Conservation (phyloP, 2,329 filamentous ascomycete species). For the Colletotrichum zoysiae region DNA sequence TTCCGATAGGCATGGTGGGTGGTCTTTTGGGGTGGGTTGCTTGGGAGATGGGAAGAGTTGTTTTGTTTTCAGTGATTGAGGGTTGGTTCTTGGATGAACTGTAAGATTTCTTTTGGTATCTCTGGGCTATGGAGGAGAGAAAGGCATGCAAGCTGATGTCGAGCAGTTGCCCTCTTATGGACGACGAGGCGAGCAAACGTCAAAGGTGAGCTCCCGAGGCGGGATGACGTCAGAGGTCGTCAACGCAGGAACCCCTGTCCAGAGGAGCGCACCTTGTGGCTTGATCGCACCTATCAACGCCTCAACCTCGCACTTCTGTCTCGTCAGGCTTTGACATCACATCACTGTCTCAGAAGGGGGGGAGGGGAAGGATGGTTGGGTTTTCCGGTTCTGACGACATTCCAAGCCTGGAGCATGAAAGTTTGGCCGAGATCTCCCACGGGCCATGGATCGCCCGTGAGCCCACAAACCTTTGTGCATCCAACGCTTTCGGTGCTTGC, state of each 20-base stretch:
- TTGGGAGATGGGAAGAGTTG: background rate
- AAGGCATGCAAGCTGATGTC: background rate
- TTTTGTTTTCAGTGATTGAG: conserved; percentile 2
- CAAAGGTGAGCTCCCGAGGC: background rate
- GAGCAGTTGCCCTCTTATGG: conserved; percentile 17
- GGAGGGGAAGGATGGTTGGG: background rate
- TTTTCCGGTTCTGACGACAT: conserved; percentile 20
- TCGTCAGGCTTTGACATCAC: conserved; percentile 34
- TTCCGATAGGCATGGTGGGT: conserved; percentile 45
- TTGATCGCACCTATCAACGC: conserved; percentile 35
- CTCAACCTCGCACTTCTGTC: conserved; percentile 2
- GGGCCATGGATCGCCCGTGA: background rate
- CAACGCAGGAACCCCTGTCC: conserved; percentile 7
- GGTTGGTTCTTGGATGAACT: background rate
- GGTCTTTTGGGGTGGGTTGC: conserved; percentile 33
- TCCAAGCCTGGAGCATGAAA: conserved; percentile 2
- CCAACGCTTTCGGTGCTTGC: background rate
- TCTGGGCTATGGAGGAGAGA: background rate
- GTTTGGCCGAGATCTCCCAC: background rate
- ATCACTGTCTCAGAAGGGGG: conserved; percentile 17
- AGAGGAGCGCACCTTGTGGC: conserved; percentile 23
- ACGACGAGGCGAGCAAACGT: background rate
- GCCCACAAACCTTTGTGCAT: background rate
- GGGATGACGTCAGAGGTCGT: conserved; percentile 26
- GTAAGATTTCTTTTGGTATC: background rate